phyloP scores from a whole-genome alignment of 805 yeast species.

The Candida anglica region DNA sequence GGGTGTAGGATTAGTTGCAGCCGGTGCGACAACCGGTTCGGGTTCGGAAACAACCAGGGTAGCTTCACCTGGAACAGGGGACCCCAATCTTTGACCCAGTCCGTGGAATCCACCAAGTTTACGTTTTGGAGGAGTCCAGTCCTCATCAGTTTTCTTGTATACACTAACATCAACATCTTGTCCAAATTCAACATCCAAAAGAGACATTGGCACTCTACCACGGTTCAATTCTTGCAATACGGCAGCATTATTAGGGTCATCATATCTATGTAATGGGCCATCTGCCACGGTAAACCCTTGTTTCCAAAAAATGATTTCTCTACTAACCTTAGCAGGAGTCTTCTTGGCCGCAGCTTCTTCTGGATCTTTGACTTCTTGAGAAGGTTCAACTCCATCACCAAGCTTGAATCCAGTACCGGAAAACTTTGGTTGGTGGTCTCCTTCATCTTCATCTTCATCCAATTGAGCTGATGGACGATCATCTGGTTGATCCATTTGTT shows the following conservation, averaged over 20 bases:
- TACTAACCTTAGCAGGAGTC: slow-evolving; percentile 49
- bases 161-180: slow-evolving; percentile 93
- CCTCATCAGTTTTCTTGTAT: slow-evolving; percentile 76
- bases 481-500: slow-evolving; percentile 37
- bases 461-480: slow-evolving; percentile 28
- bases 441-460: slow-evolving; percentile 17
- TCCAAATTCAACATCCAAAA: slow-evolving; percentile 79
- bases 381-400: slow-evolving; percentile 43
- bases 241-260: slow-evolving; percentile 83
- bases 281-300: slow-evolving; percentile 96
- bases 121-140: slow-evolving; percentile 65
- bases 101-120: slow-evolving; percentile 70
- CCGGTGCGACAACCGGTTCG: slow-evolving; percentile 12
- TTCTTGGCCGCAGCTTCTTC: slow-evolving; percentile 10
- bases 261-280: slow-evolving; percentile 80
- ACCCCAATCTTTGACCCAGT: slow-evolving; percentile 79
- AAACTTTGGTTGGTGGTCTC: slow-evolving; percentile 23
- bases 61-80: slow-evolving; percentile 67
- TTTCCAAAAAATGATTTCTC: slow-evolving; percentile 92
- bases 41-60: slow-evolving; percentile 7
- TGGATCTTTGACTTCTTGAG: slow-evolving; percentile 32
- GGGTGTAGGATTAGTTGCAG: slow-evolving; percentile 15
- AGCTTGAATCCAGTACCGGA: slow-evolving; percentile 51
- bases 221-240: slow-evolving; percentile 76
- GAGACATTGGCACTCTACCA: slow-evolving; percentile 86